phyloP scores from a whole-genome alignment of 202 grass and related monocot species.

The Saccharum hybrid region DNA sequence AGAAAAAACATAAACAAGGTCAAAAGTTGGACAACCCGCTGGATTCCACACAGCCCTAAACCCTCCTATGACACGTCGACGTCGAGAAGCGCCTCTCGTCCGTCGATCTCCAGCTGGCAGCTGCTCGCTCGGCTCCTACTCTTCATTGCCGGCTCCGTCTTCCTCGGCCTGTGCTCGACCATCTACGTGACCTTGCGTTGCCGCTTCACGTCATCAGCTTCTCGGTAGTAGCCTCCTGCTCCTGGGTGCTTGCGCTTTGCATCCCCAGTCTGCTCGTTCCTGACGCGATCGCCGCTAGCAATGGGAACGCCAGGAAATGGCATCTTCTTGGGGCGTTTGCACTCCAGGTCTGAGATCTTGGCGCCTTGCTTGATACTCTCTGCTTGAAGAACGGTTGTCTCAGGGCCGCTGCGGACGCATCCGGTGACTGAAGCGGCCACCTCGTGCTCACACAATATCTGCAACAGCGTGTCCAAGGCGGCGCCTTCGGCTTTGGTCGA shows the following conservation, averaged over 20 bases:
- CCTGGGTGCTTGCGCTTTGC: neutral
- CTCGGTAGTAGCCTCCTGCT: neutral
- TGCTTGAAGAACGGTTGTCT: neutral
- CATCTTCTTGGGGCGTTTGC: neutral
- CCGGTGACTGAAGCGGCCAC: neutral
- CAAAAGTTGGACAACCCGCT: neutral
- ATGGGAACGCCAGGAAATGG: neutral
- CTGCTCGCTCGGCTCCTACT: neutral
- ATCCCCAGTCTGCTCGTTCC: neutral
- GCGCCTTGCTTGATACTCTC: neutral
- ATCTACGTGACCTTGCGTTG: neutral
- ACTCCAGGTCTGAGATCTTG: neutral
- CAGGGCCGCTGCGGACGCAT: neutral
- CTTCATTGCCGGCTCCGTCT: neutral
- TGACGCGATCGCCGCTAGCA: neutral
- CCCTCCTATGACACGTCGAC: neutral
- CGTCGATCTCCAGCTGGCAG: neutral
- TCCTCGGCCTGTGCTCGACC: neutral
- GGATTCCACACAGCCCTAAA: neutral
- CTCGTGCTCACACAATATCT: neutral
- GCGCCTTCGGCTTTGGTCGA: neutral
- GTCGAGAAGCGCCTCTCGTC: neutral
- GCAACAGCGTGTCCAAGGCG: neutral
- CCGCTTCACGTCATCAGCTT: conserved; percentile 2
- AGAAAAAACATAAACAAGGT: neutral